A percentile compares a stretch with the other conserved stretches of the same genome.
Evolutionary conservation across 2,329 filamentous ascomycete genomes (phyloP).

Genomic region (Verticillium isaacii): DNA sequence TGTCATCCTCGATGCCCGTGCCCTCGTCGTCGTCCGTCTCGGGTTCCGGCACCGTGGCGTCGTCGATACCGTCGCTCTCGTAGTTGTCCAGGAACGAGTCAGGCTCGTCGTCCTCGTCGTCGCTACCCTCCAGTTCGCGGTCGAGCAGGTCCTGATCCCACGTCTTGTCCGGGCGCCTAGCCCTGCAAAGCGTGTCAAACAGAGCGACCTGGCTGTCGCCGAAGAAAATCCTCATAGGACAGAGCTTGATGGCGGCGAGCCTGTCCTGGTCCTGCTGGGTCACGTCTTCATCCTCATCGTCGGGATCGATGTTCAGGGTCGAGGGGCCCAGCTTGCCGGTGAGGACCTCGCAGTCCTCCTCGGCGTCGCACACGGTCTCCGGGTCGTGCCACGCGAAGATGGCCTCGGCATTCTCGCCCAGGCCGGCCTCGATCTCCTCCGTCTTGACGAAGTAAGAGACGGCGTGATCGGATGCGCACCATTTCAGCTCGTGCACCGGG

Average conservation of each 20-base stretch:
- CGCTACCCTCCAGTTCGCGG: background rate
- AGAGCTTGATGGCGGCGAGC: background rate
- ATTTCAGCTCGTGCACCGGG: background rate
- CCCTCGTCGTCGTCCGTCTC: constrained; percentile 11
- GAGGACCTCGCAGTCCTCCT: background rate
- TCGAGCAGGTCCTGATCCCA: background rate
- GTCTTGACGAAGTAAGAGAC: background rate
- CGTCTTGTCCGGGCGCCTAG: background rate
- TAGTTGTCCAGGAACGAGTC: constrained; percentile 20
- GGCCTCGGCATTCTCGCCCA: background rate
- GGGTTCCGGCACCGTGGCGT: constrained; percentile 18
- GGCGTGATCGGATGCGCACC: background rate
- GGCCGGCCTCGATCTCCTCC: background rate
- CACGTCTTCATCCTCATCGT: background rate
- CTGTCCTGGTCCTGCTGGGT: background rate
- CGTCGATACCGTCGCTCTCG: constrained; percentile 35
- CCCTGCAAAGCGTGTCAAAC: background rate
- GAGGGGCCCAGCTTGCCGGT: background rate
- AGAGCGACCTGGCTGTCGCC: background rate
- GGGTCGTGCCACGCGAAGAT: background rate
- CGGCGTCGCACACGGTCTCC: background rate
- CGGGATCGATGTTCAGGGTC: background rate
- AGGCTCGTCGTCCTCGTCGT: background rate
- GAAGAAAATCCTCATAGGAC: background rate
- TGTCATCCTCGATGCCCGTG: background rate